Percentiles rank a stretch among this genome's conserved stretches.
Conservation (phyloP, 148 eudicot species). For the Vaccinium vitisidaea region DNA sequence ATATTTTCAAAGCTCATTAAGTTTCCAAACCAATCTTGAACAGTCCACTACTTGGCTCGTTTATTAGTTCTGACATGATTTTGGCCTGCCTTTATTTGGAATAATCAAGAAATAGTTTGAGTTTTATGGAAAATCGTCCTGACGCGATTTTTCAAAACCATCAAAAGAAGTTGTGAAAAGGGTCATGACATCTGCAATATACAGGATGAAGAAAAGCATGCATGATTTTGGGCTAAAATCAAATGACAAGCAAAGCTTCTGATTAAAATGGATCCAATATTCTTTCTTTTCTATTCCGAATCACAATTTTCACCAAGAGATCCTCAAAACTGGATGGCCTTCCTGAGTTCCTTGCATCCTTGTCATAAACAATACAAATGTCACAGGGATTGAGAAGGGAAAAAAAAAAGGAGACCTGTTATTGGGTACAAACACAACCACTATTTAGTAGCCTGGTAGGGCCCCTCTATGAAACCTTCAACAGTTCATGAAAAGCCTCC, state of each 20-base stretch:
- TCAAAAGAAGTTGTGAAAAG: neutral
- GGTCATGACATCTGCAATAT: neutral
- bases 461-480: conserved; percentile 65
- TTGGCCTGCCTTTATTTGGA: neutral
- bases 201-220: neutral
- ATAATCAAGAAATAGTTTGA: neutral
- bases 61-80: neutral
- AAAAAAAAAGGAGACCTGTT: neutral
- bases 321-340: neutral
- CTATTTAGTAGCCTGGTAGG: neutral
- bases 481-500: conserved; percentile 84
- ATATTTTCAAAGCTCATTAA: no score
- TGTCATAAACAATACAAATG: neutral
- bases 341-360: neutral
- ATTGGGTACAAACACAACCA: neutral
- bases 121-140: neutral
- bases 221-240: neutral
- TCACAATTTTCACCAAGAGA: neutral
- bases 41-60: no score
- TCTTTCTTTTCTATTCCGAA: neutral
- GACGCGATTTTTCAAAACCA: neutral
- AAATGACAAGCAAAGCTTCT: neutral
- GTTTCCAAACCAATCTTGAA: no score
- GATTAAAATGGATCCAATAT: neutral
- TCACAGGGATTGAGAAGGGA: neutral